These are phyloP conservation scores for Letharia columbiana DNA, from an alignment of 495 filamentous ascomycete genomes.

Conservation along the genomic window DNA sequence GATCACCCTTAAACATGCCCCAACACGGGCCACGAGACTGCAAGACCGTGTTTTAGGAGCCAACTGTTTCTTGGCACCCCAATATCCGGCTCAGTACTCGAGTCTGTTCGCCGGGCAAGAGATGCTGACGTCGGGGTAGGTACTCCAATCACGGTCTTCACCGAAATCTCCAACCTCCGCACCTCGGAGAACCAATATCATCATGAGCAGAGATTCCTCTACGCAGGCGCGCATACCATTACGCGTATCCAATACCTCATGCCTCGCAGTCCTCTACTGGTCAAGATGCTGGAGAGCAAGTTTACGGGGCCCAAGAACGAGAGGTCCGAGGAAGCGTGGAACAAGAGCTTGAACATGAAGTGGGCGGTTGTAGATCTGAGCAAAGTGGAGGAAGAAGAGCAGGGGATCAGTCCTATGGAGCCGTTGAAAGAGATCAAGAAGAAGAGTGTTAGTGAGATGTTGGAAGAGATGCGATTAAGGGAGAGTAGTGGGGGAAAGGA, in stretches of 20 bases:
- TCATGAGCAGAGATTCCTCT: neutral
- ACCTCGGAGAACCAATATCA: neutral
- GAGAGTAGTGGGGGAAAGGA: neutral
- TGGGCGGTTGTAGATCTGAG: neutral
- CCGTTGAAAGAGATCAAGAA: neutral
- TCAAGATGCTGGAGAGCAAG: neutral
- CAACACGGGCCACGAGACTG: neutral
- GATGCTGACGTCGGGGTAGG: neutral
- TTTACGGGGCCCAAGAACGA: neutral
- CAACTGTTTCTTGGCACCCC: neutral
- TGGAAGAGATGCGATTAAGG: neutral
- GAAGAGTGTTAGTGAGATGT: neutral
- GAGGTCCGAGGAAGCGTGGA: neutral
- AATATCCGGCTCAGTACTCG: neutral
- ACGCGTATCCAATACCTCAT: neutral
- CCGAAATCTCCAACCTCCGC: neutral
- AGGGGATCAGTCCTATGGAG: neutral
- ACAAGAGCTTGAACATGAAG: neutral
- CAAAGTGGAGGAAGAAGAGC: neutral
- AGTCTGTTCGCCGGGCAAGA: neutral
- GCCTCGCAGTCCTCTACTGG: neutral
- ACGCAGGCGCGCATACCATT: neutral
- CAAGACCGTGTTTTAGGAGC: neutral
- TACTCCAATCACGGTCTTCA: neutral
- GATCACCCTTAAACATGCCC: neutral